Percentiles rank a stretch among this genome's conserved stretches.
Conservation (phyloP, 768 basidiomycete genomes). For the Tremella mesenterica region DNA sequence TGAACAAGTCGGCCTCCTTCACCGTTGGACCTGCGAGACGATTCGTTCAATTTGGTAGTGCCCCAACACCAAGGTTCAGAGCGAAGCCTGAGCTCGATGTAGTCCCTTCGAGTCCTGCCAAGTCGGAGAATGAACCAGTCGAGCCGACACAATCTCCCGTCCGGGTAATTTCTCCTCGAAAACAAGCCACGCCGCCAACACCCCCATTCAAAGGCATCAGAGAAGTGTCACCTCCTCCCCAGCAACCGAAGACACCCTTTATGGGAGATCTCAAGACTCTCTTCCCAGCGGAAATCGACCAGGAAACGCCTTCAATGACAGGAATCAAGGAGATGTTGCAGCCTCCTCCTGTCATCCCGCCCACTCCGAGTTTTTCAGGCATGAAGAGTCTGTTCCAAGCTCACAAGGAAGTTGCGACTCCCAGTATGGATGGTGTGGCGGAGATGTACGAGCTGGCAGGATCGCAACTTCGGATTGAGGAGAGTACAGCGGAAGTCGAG, state of each 20-base stretch:
- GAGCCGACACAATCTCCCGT: not conserved
- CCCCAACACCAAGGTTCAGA: not conserved
- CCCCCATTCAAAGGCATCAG: constrained; percentile 18
- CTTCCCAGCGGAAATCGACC: constrained; percentile 15
- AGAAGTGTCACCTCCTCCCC: constrained; percentile 10
- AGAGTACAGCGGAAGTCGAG: constrained; percentile 1
- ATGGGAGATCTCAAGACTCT: constrained; percentile 18
- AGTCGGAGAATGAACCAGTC: not conserved
- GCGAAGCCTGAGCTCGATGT: not conserved
- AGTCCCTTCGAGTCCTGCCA: not conserved
- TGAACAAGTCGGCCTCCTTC: constrained; percentile 6
- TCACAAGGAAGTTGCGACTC: constrained; percentile 6
- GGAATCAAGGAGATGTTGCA: constrained; percentile 23
- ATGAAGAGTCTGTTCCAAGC: constrained; percentile 20
- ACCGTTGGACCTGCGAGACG: constrained; percentile 12
- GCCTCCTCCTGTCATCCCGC: constrained; percentile 7
- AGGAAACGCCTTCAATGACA: constrained; percentile 15
- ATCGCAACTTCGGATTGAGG: not conserved
- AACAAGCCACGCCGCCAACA: not conserved
- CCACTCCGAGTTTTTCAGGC: constrained; percentile 30
- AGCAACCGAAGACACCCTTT: constrained; percentile 26
- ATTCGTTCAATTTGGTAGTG: not conserved
- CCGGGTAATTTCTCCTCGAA: constrained; percentile 2
- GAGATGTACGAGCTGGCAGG: constrained; percentile 17
- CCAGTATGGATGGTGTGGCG: constrained; percentile 18